These are phyloP conservation scores for Fusarium lyarnte DNA, from an alignment of 2,329 filamentous ascomycete genomes.

Conservation along the genomic window DNA sequence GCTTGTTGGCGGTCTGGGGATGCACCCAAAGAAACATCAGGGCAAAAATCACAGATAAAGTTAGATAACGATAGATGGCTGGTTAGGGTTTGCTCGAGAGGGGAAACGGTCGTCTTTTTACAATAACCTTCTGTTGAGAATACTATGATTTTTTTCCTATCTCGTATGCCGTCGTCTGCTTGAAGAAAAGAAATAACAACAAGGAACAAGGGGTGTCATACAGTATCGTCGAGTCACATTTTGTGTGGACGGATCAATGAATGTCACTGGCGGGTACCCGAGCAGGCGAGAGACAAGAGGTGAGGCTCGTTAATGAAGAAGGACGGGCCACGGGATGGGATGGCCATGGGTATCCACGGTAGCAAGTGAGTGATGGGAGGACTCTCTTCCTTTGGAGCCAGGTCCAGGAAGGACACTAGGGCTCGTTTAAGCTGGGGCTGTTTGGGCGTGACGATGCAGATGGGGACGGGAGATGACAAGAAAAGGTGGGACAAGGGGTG, in stretches of 20 bases:
- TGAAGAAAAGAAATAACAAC: background rate
- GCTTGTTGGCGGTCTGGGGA: conserved; percentile 30
- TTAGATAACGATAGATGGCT: background rate
- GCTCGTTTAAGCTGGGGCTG: conserved; percentile 16
- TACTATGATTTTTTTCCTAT: background rate
- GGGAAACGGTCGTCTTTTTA: background rate
- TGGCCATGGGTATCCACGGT: conserved; percentile 24
- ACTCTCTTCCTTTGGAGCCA: background rate
- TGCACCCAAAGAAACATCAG: conserved; percentile 11
- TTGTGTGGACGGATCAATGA: conserved; percentile 20
- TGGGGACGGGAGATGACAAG: conserved; percentile 40
- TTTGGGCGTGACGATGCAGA: conserved; percentile 32
- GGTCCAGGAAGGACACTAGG: background rate
- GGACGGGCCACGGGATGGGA: conserved; percentile 4
- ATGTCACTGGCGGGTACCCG: conserved; percentile 21
- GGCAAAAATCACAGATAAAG: background rate
- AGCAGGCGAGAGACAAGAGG: conserved; percentile 6
- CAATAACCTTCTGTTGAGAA: background rate
- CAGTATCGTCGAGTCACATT: conserved; percentile 10
- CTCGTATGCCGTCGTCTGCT: background rate
- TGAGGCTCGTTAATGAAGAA: conserved; percentile 29
- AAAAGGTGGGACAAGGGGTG: conserved; percentile 29
- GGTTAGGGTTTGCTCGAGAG: background rate
- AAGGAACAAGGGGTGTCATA: conserved; percentile 6
- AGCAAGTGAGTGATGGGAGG: conserved; percentile 15